A percentile compares a stretch with the other conserved stretches of the same genome.
Evolutionary conservation across 2,329 filamentous ascomycete species (phyloP).

Genomic region (Xenosphaeropsis pyriputrescens): DNA sequence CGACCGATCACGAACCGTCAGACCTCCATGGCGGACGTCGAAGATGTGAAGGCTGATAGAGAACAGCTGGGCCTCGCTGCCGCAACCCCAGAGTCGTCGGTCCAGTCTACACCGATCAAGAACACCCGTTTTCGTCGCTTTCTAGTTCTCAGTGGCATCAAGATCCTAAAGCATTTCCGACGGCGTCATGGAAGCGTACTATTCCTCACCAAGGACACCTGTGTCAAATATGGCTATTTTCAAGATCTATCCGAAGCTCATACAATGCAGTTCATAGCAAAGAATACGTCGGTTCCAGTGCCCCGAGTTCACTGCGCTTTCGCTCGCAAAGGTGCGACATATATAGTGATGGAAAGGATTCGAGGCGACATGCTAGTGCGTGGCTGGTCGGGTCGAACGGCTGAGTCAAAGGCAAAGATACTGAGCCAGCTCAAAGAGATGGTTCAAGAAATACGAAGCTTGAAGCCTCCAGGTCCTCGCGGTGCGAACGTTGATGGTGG

Average conservation of each 20-base stretch:
- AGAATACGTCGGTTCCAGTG: slow-evolving; percentile 22
- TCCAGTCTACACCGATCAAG: slow-evolving; percentile 1
- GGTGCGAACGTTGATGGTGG: too few relatives aligned
- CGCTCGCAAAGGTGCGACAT: slow-evolving; percentile 14
- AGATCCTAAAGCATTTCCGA: slow-evolving; percentile 2
- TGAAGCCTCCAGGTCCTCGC: too few relatives aligned
- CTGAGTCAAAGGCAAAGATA: slow-evolving; percentile 20
- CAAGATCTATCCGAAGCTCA: slow-evolving; percentile 18
- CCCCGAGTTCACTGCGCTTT: slow-evolving; percentile 23
- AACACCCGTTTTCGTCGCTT: not conserved
- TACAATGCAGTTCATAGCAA: slow-evolving; percentile 20
- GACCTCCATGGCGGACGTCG: too few relatives aligned
- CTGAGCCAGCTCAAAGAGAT: slow-evolving; percentile 14
- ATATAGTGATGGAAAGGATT: slow-evolving; percentile 25
- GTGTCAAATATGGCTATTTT: slow-evolving; percentile 17
- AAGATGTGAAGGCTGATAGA: not conserved
- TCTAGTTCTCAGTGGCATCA: slow-evolving; percentile 1
- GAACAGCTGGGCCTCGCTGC: not conserved
- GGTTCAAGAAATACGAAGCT: too few relatives aligned
- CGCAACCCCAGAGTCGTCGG: slow-evolving; percentile 1
- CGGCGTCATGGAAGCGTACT: too few relatives aligned
- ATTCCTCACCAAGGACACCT: slow-evolving; percentile 7
- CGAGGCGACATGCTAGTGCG: slow-evolving; percentile 19
- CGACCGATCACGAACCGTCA: too few relatives aligned
- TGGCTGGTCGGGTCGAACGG: slow-evolving; percentile 16